Percentiles rank a stretch among this genome's conserved stretches.
phyloP scores from a whole-genome alignment of 116 monocot genomes.

The Zostera marina region DNA sequence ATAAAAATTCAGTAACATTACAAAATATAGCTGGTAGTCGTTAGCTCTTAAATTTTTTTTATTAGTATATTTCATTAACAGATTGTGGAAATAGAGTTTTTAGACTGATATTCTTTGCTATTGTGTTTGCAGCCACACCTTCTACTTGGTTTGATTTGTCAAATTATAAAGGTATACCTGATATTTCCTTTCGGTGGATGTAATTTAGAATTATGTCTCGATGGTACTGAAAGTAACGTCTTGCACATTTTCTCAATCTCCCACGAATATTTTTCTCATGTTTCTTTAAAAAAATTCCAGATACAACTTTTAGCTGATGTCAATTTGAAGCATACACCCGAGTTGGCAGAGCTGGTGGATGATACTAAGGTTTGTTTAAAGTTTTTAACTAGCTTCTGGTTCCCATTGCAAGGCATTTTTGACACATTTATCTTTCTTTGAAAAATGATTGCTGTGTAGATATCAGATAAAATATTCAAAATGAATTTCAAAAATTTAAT shows the following conservation, averaged over 20 bases:
- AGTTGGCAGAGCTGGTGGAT: constrained; percentile 67
- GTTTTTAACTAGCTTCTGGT: background rate
- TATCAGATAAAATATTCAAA: too few species aligned
- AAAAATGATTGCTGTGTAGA: too few species aligned
- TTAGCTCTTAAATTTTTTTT: too few species aligned
- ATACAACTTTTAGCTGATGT: constrained; percentile 97
- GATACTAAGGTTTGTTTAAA: constrained; percentile 31
- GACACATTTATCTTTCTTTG: too few species aligned
- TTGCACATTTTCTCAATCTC: background rate
- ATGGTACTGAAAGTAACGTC: background rate
- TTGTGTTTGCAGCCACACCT: constrained; percentile 57
- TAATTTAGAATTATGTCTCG: background rate
- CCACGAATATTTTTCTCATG: background rate
- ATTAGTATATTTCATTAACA: too few species aligned
- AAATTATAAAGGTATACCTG: constrained; percentile 65
- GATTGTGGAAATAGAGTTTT: too few species aligned
- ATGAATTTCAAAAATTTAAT: too few species aligned
- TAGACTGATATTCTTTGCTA: background rate
- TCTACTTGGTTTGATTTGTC: constrained; percentile 77
- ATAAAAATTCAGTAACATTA: too few species aligned
- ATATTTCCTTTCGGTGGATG: background rate
- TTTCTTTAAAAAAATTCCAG: constrained; percentile 24
- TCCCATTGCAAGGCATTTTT: too few species aligned
- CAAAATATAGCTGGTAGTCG: too few species aligned
- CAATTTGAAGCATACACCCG: constrained; percentile 87